Evolutionary conservation across 495 filamentous ascomycete genomes (phyloP).

Genomic region (Cairneyella variabilis): DNA sequence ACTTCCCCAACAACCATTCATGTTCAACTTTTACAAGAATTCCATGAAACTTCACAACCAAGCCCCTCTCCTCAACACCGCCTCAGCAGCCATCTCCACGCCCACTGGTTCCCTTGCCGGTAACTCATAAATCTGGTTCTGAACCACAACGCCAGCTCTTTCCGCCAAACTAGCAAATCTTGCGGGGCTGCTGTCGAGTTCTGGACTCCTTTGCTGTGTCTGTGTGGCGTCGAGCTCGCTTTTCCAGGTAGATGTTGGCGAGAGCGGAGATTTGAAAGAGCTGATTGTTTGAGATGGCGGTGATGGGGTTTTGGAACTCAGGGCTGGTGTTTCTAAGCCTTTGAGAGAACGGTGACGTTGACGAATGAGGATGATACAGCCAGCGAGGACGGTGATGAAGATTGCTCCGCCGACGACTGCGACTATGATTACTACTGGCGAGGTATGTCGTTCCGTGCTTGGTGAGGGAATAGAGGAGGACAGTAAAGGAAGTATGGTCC

Average conservation of each 20-base stretch:
- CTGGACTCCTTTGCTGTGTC: neutral
- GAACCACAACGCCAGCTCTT: too few species aligned
- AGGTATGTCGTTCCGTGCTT: neutral
- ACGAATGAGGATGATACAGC: neutral
- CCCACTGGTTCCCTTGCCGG: conserved; percentile 10
- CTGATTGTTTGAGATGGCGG: neutral
- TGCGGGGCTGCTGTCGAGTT: neutral
- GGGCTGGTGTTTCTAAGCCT: neutral
- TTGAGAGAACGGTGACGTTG: neutral
- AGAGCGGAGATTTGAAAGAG: too few species aligned
- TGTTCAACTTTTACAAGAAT: too few species aligned
- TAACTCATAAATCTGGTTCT: neutral
- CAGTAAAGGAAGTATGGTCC: neutral
- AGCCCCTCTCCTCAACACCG: too few species aligned
- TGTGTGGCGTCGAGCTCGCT: too few species aligned
- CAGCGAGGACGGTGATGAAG: neutral
- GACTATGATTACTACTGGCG: neutral
- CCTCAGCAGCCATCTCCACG: too few species aligned
- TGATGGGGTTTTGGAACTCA: neutral
- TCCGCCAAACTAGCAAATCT: neutral
- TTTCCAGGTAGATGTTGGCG: too few species aligned
- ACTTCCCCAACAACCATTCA: too few species aligned
- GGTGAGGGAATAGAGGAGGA: neutral
- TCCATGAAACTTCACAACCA: too few species aligned
- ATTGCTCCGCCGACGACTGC: neutral